Conservation (phyloP, 257 asterid species). For the Leptodermis oblonga region DNA sequence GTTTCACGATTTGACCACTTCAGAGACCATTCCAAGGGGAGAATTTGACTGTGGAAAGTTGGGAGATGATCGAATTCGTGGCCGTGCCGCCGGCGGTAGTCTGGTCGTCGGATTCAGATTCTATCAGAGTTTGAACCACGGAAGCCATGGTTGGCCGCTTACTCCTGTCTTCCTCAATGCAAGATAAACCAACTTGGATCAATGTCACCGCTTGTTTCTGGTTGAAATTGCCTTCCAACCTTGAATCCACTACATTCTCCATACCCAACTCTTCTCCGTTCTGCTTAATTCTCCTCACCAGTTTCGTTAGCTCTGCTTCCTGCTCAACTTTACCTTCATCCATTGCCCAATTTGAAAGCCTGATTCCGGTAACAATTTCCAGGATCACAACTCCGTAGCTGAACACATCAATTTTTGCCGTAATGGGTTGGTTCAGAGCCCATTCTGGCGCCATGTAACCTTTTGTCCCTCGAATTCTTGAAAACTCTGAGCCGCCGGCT, state of each 20-base stretch:
- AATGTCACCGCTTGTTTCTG: conserved; percentile 41
- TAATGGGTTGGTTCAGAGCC: conserved; percentile 35
- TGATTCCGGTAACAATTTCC: conserved; percentile 46
- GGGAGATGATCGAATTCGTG: not conserved
- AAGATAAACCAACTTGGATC: conserved; percentile 41
- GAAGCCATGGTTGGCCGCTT: conserved; percentile 68
- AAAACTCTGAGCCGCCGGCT: conserved; percentile 19
- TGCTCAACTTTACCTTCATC: conserved; percentile 21
- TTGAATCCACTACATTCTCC: conserved; percentile 50
- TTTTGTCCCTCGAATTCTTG: conserved; percentile 35
- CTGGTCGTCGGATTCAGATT: conserved; percentile 24
- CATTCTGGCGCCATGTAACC: conserved; percentile 48
- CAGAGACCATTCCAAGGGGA: too few relatives aligned
- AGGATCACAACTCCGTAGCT: conserved; percentile 37
- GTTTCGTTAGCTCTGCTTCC: conserved; percentile 29
- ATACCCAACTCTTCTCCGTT: conserved; percentile 35
- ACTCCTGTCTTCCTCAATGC: conserved; percentile 60
- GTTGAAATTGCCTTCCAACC: conserved; percentile 47
- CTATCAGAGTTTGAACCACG: conserved; percentile 49
- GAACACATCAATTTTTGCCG: conserved; percentile 42
- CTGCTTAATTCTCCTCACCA: conserved; percentile 24
- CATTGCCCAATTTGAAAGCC: conserved; percentile 46
- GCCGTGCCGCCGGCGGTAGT: not conserved
- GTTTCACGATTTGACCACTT: too few relatives aligned
- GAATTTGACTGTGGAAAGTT: too few relatives aligned